Evolutionary conservation across 2,329 filamentous ascomycete species (phyloP), one percentile per base, ranked within the genome.

Genomic region (Clarireedia monteithiana): DNA sequence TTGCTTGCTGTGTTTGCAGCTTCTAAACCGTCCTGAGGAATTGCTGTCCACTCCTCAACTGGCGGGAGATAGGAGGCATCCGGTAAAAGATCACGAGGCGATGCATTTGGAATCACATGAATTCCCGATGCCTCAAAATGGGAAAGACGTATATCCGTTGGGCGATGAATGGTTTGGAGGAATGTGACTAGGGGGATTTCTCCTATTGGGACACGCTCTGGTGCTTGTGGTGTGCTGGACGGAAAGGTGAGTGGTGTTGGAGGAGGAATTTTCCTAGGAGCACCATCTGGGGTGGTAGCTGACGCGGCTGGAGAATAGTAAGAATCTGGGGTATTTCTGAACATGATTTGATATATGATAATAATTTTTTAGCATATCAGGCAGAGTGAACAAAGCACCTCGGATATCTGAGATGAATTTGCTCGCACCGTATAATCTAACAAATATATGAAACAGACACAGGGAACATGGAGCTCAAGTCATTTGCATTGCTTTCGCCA

Each of bases 71-170:
- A 77, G 12, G 73, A 71, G 14, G 75, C 64, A 59, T 83, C 76
- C 3, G 83, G 82, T 53, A 85, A 68, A 46, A 86, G 66, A 17
- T 79, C 72, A 52, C 72, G 66, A 12, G 73, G 62, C n/a, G 73
- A 63, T 26, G 73, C 77, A 67, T 84, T 74, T 30, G 74, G 65
- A 59, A 75, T 75, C 62, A 85, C 71, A 62, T 82, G 75, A 34
- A 83, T 72, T 4, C 81, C 81, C 39, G 85, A 73, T 10, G 81
- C 81, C 58, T 77, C 73, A 53, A 85, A 77, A 58, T 83, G 77
- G 42, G 73, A 64, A 44, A 76, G 66, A 27, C 65, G 68, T 57
- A 81, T 69, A 54, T 81, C 77, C 23, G 69, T 66, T 2, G 80
- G 77, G 40, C 82, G 77, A 53, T 80, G 74, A 27, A 82, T 77